Percentiles rank a stretch among this genome's conserved stretches.
Conservation (phyloP, 1,139 yeast genomes). For the Chernovozyma aurita region DNA sequence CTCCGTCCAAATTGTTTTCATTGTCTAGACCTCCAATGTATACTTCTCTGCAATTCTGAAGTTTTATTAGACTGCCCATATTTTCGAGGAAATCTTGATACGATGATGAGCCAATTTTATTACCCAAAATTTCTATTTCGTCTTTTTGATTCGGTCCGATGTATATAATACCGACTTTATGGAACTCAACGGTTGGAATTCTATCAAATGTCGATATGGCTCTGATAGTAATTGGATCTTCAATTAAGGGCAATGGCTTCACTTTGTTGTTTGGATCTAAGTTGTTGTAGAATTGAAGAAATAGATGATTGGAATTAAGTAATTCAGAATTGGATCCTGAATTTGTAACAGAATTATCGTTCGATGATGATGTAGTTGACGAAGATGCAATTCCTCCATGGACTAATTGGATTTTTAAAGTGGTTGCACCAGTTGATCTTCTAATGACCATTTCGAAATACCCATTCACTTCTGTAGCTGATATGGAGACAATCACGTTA, state of each 20-base stretch:
- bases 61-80: constrained; percentile 55
- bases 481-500: constrained; percentile 51
- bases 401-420: neutral
- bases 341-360: too few relatives aligned
- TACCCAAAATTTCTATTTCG: constrained; percentile 63
- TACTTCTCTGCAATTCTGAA: constrained; percentile 50
- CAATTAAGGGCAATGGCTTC: constrained; percentile 37
- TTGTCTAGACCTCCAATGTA: constrained; percentile 83
- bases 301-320: constrained; percentile 21
- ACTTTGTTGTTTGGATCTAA: constrained; percentile 14
- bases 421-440: constrained; percentile 55
- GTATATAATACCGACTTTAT: constrained; percentile 74
- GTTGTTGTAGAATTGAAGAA: constrained; percentile 30
- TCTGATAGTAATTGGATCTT: constrained; percentile 49
- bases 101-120: constrained; percentile 58
- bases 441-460: constrained; percentile 50
- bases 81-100: constrained; percentile 56
- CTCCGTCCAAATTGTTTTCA: constrained; percentile 67
- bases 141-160: constrained; percentile 62
- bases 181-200: constrained; percentile 74
- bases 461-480: constrained; percentile 48
- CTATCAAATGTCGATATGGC: constrained; percentile 67
- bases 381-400: neutral
- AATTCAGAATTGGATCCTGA: constrained; percentile 5
- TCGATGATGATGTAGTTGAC: neutral